These are phyloP conservation scores for Tremella mesenterica DNA, from an alignment of 768 basidiomycete species.

Conservation along the genomic window DNA sequence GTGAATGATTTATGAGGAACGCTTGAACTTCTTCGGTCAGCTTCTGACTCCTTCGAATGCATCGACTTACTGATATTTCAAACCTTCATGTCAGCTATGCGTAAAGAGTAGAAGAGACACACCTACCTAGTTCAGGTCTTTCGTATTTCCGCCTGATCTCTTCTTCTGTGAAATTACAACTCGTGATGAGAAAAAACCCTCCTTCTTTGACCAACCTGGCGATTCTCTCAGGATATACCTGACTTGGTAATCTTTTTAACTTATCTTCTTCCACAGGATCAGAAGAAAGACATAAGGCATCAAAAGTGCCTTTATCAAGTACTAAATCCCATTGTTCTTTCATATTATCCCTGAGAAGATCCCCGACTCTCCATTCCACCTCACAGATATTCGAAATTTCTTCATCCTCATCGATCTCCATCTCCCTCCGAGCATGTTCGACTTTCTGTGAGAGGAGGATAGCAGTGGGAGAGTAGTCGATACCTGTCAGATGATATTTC, in stretches of 20 bases:
- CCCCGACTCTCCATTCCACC: slow-evolving; percentile 33
- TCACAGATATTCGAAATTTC: slow-evolving; percentile 27
- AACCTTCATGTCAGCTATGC: slow-evolving; percentile 4
- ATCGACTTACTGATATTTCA: slow-evolving; percentile 10
- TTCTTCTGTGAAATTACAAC: slow-evolving; percentile 47
- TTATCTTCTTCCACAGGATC: slow-evolving; percentile 27
- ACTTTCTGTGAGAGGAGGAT: slow-evolving; percentile 40
- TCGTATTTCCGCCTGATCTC: slow-evolving; percentile 44
- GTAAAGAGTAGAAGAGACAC: background rate
- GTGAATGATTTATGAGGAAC: slow-evolving; percentile 44
- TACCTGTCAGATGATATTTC: slow-evolving; percentile 42
- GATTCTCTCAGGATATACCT: slow-evolving; percentile 44
- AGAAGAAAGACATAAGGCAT: slow-evolving; percentile 45
- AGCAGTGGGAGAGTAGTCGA: slow-evolving; percentile 46
- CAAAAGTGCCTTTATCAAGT: slow-evolving; percentile 48
- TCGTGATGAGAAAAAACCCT: slow-evolving; percentile 47
- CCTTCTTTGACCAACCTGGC: slow-evolving; percentile 39
- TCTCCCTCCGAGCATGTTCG: slow-evolving; percentile 15
- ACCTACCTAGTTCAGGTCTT: slow-evolving; percentile 22
- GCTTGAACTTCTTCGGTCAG: slow-evolving; percentile 29
- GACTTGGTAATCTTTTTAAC: slow-evolving; percentile 34
- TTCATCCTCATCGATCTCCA: slow-evolving; percentile 22
- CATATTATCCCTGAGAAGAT: slow-evolving; percentile 32
- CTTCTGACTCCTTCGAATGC: background rate
- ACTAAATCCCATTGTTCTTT: slow-evolving; percentile 44